Evolutionary conservation across 2,329 filamentous ascomycete species (phyloP), one percentile per base, ranked within the genome.

Genomic region (Aureobasidium sp.): DNA sequence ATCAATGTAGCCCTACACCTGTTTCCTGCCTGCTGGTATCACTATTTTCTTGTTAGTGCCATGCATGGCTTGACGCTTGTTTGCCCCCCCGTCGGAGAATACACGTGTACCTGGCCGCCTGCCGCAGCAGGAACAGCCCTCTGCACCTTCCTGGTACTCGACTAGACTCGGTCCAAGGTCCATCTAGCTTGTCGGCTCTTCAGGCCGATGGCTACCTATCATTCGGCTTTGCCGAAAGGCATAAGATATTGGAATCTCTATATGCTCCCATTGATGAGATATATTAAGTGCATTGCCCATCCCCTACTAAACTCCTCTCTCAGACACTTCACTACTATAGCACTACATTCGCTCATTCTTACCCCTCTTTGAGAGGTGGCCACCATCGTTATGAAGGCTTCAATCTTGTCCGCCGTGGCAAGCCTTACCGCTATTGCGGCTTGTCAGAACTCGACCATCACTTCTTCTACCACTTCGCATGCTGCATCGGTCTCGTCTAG

Each of bases 361-460:
- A n/a, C 54, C 42, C 31, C 42, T 58, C 42, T 29, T 9, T 27
- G 19, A 15, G 54, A 58, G 54, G 54, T 29, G 54, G 42, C 39
- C 54, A 58, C 42, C n/a, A 22, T 39, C 54, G 22, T 29, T 29
- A 58, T 58, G 54, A 58, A 29, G 54, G 19, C 40, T 39, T 58
- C 89, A 76, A 62, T 88, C 83, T 68, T 88, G 79, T 33, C 29
- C 37, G 35, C 24, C 11, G 40, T 35, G 15, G 45, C 31, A 47
- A 17, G 71, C 67, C 53, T 69, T 63, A 27, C 72, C 71, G 9
- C 72, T 70, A 3, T 69, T 67, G 59, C 39, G 8, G 61, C 71
- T 73, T 39, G 83, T 68, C 11, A 86, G 73, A 58, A 48, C 42
- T 47, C 54, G 15, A 48, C 37, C 12, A 39, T 37, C 3, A n/a